Evolutionary conservation across 129 eudicot genomes (phyloP).

Genomic region (Tanacetum coccineum): DNA sequence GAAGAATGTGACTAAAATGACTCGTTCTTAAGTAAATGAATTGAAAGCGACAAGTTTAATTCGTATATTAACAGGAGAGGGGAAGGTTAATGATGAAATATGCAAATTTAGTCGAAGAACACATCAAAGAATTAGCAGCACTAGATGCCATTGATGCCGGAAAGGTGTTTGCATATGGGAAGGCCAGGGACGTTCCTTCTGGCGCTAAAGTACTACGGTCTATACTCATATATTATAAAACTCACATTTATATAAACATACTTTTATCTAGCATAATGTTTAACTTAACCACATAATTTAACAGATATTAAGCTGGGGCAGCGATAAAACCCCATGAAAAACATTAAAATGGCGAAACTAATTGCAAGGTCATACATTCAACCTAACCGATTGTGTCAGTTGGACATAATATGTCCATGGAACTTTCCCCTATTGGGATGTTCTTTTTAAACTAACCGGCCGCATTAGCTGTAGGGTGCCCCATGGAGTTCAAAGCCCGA

Average conservation of each 20-base stretch:
- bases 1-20: too few species aligned
- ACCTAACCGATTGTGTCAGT: too few species aligned
- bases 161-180: slow-evolving; percentile 43
- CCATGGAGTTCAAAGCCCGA: too few species aligned
- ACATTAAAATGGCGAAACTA: slow-evolving; percentile 66
- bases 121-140: slow-evolving; percentile 63
- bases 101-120: slow-evolving; percentile 57
- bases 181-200: slow-evolving; percentile 41
- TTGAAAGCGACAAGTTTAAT: too few species aligned
- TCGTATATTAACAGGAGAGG: slow-evolving; percentile 45
- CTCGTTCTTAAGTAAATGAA: too few species aligned
- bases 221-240: not conserved
- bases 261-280: not conserved
- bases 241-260: not conserved
- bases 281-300: not conserved
- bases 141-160: slow-evolving; percentile 80
- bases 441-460: too few species aligned
- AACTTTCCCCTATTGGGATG: too few species aligned
- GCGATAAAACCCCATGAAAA: slow-evolving; percentile 72
- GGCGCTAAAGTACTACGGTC: slow-evolving; percentile 36
- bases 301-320: slow-evolving; percentile 80
- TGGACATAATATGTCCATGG: too few species aligned
- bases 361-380: slow-evolving; percentile 68
- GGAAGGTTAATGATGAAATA: slow-evolving; percentile 68
- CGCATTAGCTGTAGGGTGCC: too few species aligned